Conservation (phyloP, 352 stramenopile genomes). For the Aphanomyces stellatus region DNA sequence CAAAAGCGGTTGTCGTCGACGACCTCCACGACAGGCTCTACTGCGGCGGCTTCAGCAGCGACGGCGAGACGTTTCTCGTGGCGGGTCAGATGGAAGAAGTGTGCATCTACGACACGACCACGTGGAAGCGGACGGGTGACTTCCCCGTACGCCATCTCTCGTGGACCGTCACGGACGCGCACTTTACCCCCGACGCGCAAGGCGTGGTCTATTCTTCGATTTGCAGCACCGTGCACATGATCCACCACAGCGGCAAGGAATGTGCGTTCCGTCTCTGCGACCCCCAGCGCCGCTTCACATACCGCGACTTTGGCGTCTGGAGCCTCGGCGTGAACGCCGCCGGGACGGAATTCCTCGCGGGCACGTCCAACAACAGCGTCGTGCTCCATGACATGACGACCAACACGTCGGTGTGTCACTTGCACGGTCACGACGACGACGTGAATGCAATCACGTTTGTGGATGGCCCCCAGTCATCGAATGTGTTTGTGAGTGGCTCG, state of each 20-base stretch:
- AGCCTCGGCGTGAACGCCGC: conserved; percentile 66
- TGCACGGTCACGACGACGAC: conserved; percentile 67
- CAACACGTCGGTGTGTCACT: conserved; percentile 53
- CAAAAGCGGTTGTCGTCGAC: conserved; percentile 62
- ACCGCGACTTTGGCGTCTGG: conserved; percentile 62
- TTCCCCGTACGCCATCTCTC: conserved; percentile 58
- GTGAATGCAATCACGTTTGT: conserved; percentile 83
- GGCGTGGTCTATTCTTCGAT: conserved; percentile 74
- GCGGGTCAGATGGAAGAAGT: conserved; percentile 63
- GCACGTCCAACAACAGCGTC: conserved; percentile 62
- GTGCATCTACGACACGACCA: conserved; percentile 60
- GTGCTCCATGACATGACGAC: conserved; percentile 77
- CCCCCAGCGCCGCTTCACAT: conserved; percentile 31
- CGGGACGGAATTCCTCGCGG: conserved; percentile 73
- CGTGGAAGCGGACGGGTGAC: conserved; percentile 41
- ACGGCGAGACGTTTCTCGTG: conserved; percentile 53
- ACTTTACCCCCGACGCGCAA: conserved; percentile 65
- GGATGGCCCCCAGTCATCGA: conserved; percentile 66
- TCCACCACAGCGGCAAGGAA: conserved; percentile 46
- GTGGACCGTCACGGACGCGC: conserved; percentile 79
- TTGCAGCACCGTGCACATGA: conserved; percentile 75
- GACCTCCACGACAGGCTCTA: conserved; percentile 63
- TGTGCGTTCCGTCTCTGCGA: conserved; percentile 20
- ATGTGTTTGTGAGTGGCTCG: conserved; percentile 79
- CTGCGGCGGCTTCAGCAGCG: conserved; percentile 69